These are phyloP conservation scores for Circinella minor DNA, from an alignment of 371 early-diverging fungal genomes.

Conservation along the genomic window DNA sequence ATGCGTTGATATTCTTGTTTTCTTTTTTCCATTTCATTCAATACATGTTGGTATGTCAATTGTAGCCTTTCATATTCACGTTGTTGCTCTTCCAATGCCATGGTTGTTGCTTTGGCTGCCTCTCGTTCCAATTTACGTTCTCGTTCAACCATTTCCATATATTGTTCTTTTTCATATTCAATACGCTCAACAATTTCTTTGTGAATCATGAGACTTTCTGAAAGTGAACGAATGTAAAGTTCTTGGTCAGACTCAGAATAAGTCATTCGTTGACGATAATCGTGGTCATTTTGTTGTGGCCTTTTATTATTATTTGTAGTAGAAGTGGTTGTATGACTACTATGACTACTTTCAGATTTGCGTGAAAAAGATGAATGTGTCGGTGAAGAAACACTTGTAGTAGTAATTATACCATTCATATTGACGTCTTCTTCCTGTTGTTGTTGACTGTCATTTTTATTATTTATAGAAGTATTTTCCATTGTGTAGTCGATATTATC, in stretches of 20 bases:
- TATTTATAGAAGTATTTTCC: too few species aligned
- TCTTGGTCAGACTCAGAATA: slow-evolving; percentile 35
- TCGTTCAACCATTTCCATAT: neutral
- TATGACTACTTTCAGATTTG: neutral
- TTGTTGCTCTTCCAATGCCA: slow-evolving; percentile 1
- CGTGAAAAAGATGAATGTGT: too few species aligned
- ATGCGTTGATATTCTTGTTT: slow-evolving; percentile 36
- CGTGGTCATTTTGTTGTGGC: neutral
- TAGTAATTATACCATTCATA: neutral
- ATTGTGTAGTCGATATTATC: too few species aligned
- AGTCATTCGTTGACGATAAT: slow-evolving; percentile 12
- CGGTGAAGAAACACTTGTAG: neutral
- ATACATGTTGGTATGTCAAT: neutral
- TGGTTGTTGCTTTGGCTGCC: neutral
- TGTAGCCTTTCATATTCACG: neutral
- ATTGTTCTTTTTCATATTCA: slow-evolving; percentile 32
- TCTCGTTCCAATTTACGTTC: neutral
- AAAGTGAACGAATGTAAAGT: slow-evolving; percentile 39
- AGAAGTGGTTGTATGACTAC: neutral
- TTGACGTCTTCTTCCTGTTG: neutral
- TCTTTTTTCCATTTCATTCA: neutral
- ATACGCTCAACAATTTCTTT: slow-evolving; percentile 46
- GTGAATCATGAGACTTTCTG: slow-evolving; percentile 45
- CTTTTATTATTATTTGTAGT: neutral
- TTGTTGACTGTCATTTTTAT: neutral